These are phyloP conservation scores for Saccharomycopsis sp. DNA, from an alignment of 805 yeast genomes.

Conservation along the genomic window DNA sequence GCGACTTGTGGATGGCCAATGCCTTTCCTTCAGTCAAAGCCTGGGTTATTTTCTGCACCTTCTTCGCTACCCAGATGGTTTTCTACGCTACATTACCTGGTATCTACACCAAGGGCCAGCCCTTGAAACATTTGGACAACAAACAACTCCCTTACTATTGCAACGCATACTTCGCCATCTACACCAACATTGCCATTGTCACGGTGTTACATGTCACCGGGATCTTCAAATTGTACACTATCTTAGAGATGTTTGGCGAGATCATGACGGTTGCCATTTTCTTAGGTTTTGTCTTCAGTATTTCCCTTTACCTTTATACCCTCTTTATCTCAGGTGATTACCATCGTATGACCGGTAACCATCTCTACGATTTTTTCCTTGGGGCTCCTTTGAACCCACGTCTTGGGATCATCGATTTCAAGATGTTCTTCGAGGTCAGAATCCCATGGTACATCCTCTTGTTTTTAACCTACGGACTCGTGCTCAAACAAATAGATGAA, in stretches of 20 bases:
- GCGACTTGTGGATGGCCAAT: slow-evolving; percentile 39
- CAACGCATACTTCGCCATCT: slow-evolving; percentile 84
- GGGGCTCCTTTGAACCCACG: slow-evolving; percentile 98
- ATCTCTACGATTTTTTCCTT: slow-evolving; percentile 87
- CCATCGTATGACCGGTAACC: slow-evolving; percentile 88
- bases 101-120: slow-evolving; percentile 91
- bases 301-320: slow-evolving; percentile 65
- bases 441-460: slow-evolving; percentile 92
- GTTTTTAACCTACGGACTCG: slow-evolving; percentile 68
- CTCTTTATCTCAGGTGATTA: slow-evolving; percentile 62
- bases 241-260: slow-evolving; percentile 80
- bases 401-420: slow-evolving; percentile 84
- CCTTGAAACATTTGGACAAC: slow-evolving; percentile 71
- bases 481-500: slow-evolving; percentile 69
- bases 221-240: slow-evolving; percentile 62
- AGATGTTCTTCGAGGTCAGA: slow-evolving; percentile 97
- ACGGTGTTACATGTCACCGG: slow-evolving; percentile 66
- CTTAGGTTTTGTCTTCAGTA: slow-evolving; percentile 65
- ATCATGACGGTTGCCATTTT: slow-evolving; percentile 89
- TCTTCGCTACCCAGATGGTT: slow-evolving; percentile 58
- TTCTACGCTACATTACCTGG: slow-evolving; percentile 88
- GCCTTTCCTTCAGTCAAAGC: slow-evolving; percentile 47
- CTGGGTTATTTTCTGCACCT: slow-evolving; percentile 66
- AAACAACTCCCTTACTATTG: slow-evolving; percentile 87
- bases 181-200: slow-evolving; percentile 54